Percentiles rank a stretch among this genome's conserved stretches.
Conservation (phyloP, 768 basidiomycete genomes). For the Mycena rosella region DNA sequence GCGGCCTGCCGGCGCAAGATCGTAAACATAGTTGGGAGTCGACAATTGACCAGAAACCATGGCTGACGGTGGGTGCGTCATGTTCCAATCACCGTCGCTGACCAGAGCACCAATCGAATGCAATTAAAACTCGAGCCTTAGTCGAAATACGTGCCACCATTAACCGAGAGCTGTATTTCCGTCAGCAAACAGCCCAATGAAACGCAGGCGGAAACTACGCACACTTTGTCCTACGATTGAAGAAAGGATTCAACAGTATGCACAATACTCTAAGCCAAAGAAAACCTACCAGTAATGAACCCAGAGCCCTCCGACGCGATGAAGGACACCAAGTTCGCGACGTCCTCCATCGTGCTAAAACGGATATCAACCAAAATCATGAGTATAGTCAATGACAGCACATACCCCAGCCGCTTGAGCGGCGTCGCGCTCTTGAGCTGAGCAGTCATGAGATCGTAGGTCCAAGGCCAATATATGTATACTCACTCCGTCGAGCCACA, state of each 20-base stretch:
- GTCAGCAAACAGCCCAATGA: background rate
- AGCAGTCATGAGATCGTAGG: background rate
- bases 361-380: background rate
- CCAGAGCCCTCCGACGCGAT: constrained; percentile 46
- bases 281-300: constrained; percentile 43
- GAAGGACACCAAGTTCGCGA: constrained; percentile 46
- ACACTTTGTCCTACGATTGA: constrained; percentile 10
- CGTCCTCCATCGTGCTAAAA: constrained; percentile 17
- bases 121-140: no score
- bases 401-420: background rate
- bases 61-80: no score
- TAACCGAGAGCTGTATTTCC: background rate
- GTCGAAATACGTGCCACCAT: constrained; percentile 8
- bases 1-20: no score
- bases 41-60: no score
- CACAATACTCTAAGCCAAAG: background rate
- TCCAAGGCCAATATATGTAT: background rate
- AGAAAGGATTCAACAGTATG: background rate
- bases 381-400: no score
- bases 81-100: no score
- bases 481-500: background rate
- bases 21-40: no score
- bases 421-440: background rate
- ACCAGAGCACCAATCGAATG: no score
- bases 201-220: background rate